Conservation (phyloP, 176 grass and related monocot genomes). For the Triticum turgidum region DNA sequence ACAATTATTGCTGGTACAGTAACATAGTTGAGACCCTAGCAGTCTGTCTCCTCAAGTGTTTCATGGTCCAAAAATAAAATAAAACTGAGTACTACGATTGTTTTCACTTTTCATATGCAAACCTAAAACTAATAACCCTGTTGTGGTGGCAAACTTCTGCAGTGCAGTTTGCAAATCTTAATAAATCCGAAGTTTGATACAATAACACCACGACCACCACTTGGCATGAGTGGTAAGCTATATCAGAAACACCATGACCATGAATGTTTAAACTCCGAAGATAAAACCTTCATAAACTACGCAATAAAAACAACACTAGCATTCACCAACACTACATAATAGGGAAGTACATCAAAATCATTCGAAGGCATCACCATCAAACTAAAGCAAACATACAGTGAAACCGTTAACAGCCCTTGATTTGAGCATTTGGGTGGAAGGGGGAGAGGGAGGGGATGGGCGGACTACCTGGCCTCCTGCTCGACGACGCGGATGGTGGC, state of each 20-base stretch:
- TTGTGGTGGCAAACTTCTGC: not conserved
- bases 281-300: not conserved
- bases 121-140: too few species aligned
- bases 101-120: not conserved
- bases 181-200: not conserved
- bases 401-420: not conserved
- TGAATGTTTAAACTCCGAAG: not conserved
- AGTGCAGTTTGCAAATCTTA: not conserved
- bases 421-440: too few species aligned
- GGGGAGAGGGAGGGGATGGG: too few species aligned
- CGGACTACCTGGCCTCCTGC: too few species aligned
- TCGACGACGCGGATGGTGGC: too few species aligned
- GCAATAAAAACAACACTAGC: not conserved
- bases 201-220: not conserved
- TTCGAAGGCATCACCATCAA: constrained; percentile 22
- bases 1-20: too few species aligned
- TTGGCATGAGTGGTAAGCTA: too few species aligned
- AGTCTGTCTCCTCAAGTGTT: too few species aligned
- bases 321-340: not conserved
- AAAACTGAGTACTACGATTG: too few species aligned
- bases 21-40: too few species aligned
- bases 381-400: not conserved
- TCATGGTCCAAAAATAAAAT: too few species aligned
- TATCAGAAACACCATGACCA: not conserved
- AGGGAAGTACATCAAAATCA: constrained; percentile 10